Base-by-base conservation (phyloP, 2,329 filamentous ascomycete genomes). In the Diaporthe caulivora region DNA sequence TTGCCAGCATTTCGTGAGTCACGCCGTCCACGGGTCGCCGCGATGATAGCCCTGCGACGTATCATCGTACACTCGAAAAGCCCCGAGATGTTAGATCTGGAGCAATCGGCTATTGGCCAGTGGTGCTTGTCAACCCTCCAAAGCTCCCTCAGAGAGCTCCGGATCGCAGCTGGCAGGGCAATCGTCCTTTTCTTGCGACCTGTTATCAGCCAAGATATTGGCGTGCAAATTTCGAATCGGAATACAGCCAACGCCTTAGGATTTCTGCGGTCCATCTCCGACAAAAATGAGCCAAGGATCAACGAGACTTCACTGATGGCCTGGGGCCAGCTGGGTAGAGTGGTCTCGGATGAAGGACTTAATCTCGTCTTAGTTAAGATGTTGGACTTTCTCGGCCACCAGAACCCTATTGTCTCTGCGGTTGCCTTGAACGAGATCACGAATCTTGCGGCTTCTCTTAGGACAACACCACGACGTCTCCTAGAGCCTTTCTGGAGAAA, bases 401-500 rank as follows among this genome's bases (percentile, higher is more conserved):
- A 90, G 54, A 98, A 97, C 80, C 89, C 90, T 51, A 89, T 98
- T 42, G 87, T 97, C 11, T 94, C 92, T 70, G 93, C 92, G 6
- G 90, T 95, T 76, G 94, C 96, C 4, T 97, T 95, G 80, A 93
- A 93, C 76, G 95, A 98, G 82, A 85, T 98, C 51, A 87, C 93
- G 26, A 92, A 91, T 74, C 87, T 98, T 64, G 93, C 95, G 1
- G 89, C 92, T 68, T 85, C 87, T 62, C 88, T 91, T 53, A 86
- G 87, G 3, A 86, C 90, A 49, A 92, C 90, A 1, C 88, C 92
- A 2, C 87, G 89, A 37, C 90, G 91, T 21, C 85, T 99, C 0
- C 92, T 98, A 72, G 91, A 92, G 71, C 95, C 96, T 0, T 98
- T 95, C 81, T 98, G 96, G 95, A 91, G 91, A 76, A 96, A 90